Conservation (phyloP, 768 basidiomycete species). For the Leccinum imitatum region DNA sequence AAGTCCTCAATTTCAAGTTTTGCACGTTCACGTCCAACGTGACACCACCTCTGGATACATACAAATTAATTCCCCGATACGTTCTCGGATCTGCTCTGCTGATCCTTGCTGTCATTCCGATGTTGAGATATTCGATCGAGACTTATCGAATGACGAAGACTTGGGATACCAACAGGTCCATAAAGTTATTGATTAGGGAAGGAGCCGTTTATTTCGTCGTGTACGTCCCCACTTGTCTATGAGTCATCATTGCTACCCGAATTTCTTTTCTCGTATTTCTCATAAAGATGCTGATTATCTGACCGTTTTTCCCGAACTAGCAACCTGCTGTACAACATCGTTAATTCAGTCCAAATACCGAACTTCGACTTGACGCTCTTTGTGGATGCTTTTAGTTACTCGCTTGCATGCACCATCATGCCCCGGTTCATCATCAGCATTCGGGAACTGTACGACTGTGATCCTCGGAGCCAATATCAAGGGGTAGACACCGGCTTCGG, state of each 20-base stretch:
- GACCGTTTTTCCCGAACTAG: background rate
- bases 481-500: background rate
- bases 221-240: background rate
- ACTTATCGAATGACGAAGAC: background rate
- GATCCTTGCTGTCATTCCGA: background rate
- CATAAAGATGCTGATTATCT: background rate
- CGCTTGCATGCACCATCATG: background rate
- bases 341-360: background rate
- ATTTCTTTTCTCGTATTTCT: background rate
- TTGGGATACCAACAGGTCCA: background rate
- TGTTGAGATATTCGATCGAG: background rate
- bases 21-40: background rate
- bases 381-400: background rate
- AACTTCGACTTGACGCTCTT: background rate
- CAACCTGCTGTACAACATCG: background rate
- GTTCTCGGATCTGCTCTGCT: background rate
- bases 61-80: background rate
- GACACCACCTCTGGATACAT: background rate
- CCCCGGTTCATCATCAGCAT: conserved; percentile 1
- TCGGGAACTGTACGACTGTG: background rate
- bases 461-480: background rate
- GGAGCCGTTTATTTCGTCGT: background rate
- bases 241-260: background rate
- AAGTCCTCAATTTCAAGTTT: background rate
- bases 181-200: background rate